These are phyloP conservation scores for Pseudozyma tsukubaensis DNA, from an alignment of 1,284 basidiomycete genomes.

Conservation along the genomic window DNA sequence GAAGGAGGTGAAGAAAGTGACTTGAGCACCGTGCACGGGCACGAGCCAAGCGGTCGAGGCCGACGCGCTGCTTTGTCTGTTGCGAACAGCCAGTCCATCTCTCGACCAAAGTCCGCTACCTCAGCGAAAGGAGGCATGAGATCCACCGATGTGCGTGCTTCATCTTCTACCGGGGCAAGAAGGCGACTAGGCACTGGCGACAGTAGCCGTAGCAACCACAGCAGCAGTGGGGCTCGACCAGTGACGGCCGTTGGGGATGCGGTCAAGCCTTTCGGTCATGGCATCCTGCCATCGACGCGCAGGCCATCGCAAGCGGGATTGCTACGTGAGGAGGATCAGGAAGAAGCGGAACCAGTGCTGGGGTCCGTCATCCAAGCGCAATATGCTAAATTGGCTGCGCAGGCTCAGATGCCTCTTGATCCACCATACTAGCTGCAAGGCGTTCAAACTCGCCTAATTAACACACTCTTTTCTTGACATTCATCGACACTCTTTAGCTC, in stretches of 20 bases:
- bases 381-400: slow-evolving; percentile 41
- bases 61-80: slow-evolving; percentile 17
- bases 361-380: slow-evolving; percentile 42
- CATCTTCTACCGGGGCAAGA: slow-evolving; percentile 10
- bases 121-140: neutral
- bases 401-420: slow-evolving; percentile 36
- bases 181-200: slow-evolving; percentile 20
- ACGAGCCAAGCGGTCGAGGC: slow-evolving; percentile 5
- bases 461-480: neutral
- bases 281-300: slow-evolving; percentile 5
- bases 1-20: slow-evolving; percentile 12
- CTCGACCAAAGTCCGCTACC: slow-evolving; percentile 14
- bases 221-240: slow-evolving; percentile 24
- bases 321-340: slow-evolving; percentile 6
- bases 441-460: neutral
- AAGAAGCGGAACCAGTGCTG: slow-evolving; percentile 18
- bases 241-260: slow-evolving; percentile 34
- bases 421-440: slow-evolving; percentile 7
- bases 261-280: slow-evolving; percentile 44
- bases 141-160: slow-evolving; percentile 9
- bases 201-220: slow-evolving; percentile 13
- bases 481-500: slow-evolving; percentile 1
- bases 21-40: neutral
- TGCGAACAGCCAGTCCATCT: neutral
- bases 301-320: slow-evolving; percentile 11